Conservation (phyloP, 495 filamentous ascomycete species). For the Penicillium steckii region DNA sequence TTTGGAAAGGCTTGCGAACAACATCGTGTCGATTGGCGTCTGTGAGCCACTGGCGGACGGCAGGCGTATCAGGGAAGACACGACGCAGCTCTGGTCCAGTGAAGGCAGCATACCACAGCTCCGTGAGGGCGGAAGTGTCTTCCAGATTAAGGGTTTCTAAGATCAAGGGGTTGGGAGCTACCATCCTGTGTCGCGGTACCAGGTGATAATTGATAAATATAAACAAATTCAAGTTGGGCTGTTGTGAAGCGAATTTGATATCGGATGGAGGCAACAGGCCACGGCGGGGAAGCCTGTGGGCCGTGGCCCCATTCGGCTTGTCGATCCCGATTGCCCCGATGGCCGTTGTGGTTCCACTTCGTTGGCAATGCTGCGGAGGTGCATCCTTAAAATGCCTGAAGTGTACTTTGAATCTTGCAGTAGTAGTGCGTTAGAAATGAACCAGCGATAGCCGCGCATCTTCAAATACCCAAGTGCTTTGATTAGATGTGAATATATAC, state of each 20-base stretch:
- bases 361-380: no score
- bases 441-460: no score
- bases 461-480: neutral
- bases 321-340: neutral
- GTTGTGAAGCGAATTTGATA: no score
- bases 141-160: neutral
- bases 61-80: conserved; percentile 24
- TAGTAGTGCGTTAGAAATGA: no score
- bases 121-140: conserved; percentile 15
- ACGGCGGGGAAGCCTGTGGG: neutral
- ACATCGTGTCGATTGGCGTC: conserved; percentile 4
- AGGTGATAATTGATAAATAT: no score
- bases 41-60: conserved; percentile 17
- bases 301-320: neutral
- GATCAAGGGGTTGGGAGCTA: neutral
- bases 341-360: no score
- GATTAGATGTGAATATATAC: neutral
- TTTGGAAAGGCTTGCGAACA: conserved; percentile 2
- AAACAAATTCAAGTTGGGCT: no score
- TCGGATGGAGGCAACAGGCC: no score
- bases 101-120: conserved; percentile 19
- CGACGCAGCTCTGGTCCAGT: conserved; percentile 6
- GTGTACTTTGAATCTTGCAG: no score
- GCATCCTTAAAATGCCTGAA: no score
- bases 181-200: neutral